These are phyloP conservation scores for Septoria linicola DNA, from an alignment of 2,329 filamentous ascomycete species.

Conservation along the genomic window DNA sequence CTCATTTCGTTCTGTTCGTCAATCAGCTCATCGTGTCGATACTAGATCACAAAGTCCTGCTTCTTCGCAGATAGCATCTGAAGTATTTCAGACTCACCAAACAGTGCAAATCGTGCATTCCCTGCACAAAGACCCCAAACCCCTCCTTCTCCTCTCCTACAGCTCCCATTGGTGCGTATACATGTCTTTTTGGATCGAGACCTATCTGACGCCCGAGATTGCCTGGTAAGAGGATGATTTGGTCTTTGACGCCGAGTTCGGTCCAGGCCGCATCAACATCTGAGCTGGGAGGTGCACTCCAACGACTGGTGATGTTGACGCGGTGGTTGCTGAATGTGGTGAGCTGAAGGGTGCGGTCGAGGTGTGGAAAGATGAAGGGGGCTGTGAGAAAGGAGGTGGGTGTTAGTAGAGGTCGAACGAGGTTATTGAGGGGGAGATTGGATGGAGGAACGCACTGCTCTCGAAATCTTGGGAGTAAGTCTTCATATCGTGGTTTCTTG, in stretches of 20 bases:
- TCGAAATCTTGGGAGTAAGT: neutral
- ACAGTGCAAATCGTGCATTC: constrained; percentile 15
- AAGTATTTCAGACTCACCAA: neutral
- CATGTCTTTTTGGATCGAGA: constrained; percentile 12
- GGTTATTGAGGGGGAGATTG: neutral
- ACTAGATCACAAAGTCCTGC: no score
- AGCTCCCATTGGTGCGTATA: constrained; percentile 3
- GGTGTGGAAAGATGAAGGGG: neutral
- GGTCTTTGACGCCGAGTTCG: constrained; percentile 13
- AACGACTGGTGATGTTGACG: constrained; percentile 4
- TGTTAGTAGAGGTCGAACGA: neutral
- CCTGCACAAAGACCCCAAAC: constrained; percentile 9
- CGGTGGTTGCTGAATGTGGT: constrained; percentile 14
- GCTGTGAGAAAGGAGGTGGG: neutral
- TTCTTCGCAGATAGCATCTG: no score
- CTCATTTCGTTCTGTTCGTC: constrained; percentile 8
- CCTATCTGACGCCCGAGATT: constrained; percentile 2
- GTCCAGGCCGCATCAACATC: constrained; percentile 18
- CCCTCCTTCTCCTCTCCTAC: neutral
- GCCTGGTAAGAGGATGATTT: constrained; percentile 11
- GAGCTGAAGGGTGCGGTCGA: neutral
- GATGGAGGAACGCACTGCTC: neutral
- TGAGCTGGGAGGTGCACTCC: constrained; percentile 10
- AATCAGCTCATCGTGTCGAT: neutral
- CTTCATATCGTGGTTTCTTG: no score